Base-by-base conservation (phyloP, 768 basidiomycete species). In the Serendipita sp. region DNA sequence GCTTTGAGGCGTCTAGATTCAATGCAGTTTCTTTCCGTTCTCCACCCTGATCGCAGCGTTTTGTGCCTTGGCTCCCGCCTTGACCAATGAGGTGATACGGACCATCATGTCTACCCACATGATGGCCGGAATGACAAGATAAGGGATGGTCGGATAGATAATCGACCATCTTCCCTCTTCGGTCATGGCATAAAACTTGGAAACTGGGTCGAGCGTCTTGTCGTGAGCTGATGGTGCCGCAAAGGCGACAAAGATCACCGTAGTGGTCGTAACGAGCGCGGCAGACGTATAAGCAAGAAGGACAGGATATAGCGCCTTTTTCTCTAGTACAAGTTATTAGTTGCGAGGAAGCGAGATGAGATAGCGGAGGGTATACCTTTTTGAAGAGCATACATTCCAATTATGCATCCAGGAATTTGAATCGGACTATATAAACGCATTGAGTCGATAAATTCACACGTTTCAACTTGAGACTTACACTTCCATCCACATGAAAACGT, bases 61-160 rank as follows among this genome's bases (percentile, higher is more conserved):
- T 41, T 41, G 38, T 13, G 38, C 38, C 13, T 41, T 41, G 38
- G 13, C 13, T 41, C 38, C 38, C 38, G 38, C 38, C 5, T 41
- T 41, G 38, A 60, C 56, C 56, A 60, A n/a, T 28, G 10, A 4
- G 4, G 16, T 60, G 3, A 60, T 10, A 8, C 56, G 24, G 4
- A 60, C 35, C 24, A 60, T 3, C 56, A 60, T 60, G n/a, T 60
- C 56, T 1, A 60, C 56, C 56, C 56, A 60, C 56, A 60, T 60
- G 34, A 60, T 37, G 8, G 56, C 56, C 4, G 56, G 56, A n/a
- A 60, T n/a, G 34, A 60, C 35, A 1, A 60, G 34, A 28, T 24
- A 60, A 8, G 28, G 11, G 56, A 60, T 60, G 2, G 32, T 24
- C 32, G 56, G 56, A 28, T 35, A 24, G 1, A 60, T 11, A n/a